These are phyloP conservation scores for Penicillium sp. DNA, from an alignment of 2,329 filamentous ascomycete species.

Conservation along the genomic window DNA sequence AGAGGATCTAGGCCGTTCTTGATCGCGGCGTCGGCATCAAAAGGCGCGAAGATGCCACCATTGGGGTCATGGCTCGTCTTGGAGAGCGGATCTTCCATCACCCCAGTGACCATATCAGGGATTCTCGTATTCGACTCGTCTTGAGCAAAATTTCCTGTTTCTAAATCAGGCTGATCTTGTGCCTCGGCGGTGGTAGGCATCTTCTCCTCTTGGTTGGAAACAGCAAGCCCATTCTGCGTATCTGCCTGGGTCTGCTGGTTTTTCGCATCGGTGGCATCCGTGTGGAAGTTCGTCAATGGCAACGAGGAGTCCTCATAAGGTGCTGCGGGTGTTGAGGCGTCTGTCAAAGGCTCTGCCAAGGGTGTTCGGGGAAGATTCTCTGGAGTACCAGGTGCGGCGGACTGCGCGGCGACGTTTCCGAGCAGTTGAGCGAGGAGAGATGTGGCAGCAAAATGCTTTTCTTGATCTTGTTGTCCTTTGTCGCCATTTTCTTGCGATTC, in stretches of 20 bases:
- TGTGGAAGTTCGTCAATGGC: neutral
- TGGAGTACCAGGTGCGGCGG: conserved; percentile 19
- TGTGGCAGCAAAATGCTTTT: conserved; percentile 39
- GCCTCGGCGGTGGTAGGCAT: neutral
- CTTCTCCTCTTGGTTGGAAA: conserved; percentile 3
- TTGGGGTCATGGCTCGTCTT: conserved; percentile 28
- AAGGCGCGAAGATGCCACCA: conserved; percentile 33
- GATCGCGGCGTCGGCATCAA: conserved; percentile 29
- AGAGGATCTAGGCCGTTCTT: conserved; percentile 35
- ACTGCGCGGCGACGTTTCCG: conserved; percentile 27
- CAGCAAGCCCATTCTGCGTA: neutral
- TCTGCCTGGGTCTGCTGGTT: neutral
- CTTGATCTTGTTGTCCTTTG: conserved; percentile 26
- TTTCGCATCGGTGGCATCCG: neutral
- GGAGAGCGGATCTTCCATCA: conserved; percentile 32
- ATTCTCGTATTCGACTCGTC: conserved; percentile 10
- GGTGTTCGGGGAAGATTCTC: conserved; percentile 14
- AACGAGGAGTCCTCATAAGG: conserved; percentile 5
- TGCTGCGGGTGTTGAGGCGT: conserved; percentile 11
- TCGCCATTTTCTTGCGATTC: conserved; percentile 21
- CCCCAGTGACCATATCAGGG: conserved; percentile 24
- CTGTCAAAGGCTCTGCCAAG: conserved; percentile 14
- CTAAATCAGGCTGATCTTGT: neutral
- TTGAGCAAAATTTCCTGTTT: neutral
- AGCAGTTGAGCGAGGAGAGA: conserved; percentile 40